Base-by-base conservation (phyloP, 306 rosid species). In the Ormosia emarginata region DNA sequence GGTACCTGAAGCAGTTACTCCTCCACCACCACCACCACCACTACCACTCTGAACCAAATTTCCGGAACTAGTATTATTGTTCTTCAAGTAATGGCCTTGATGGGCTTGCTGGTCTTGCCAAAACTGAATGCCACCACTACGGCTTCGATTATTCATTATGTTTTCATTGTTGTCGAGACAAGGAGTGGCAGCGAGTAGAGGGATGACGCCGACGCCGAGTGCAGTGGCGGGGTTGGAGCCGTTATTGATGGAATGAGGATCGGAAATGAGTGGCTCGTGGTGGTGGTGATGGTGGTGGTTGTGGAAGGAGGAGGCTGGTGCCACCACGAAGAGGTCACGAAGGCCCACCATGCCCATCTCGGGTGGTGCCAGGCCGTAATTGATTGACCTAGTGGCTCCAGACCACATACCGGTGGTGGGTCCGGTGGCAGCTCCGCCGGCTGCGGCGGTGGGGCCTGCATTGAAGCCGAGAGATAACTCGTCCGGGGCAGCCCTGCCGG, bases 401-500 rank as follows among this genome's bases (percentile, higher is more conserved):
- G 89, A 32, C 94, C 91, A 91, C 68, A 86, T 34, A 9, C 92
- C 82, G 49, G 91, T 2, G 71, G 89, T 3, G 71, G 91, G 75
- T 71, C 92, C 92, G 87, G 95, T 14, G 66, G 71, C 32, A 24
- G 24, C 24, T 24, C 24, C 24, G 0, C 80, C 72, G 67, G 86
- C 56, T 8, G 86, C 77, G 11, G 90, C 57, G 47, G 92, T 0
- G 11, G 97, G 93, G 34, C 74, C 91, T 1, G 97, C 97, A 92
- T 95, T 95, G 94, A 95, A 95, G 62, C 99, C 97, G 40, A 95
- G 93, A 0, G 95, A 95, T 44, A 95, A 94, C 4, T 90, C 97
- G 81, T 93, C 93, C 56, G 3, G 94, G 14, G 65, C 85, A 46
- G 91, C 66, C 14, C 86, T 73, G 59, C 80, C 77, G 58, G 83